phyloP scores from a whole-genome alignment of 768 basidiomycete genomes.

The Lactarius sp. region DNA sequence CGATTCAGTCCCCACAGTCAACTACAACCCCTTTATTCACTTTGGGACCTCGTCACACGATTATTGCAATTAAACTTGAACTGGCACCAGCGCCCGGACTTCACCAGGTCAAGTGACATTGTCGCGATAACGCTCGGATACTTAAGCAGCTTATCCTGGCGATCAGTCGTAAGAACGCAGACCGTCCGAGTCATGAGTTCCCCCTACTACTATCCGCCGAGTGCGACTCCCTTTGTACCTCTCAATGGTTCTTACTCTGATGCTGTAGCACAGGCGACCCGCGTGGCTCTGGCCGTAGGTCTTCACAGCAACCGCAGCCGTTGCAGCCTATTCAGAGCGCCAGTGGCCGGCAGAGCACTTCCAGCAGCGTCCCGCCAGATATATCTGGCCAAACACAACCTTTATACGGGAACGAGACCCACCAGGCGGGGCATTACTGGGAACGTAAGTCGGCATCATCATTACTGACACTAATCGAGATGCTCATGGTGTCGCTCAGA shows the following conservation, averaged over 20 bases:
- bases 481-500: neutral
- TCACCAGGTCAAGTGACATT: neutral
- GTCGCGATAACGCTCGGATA: neutral
- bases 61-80: neutral
- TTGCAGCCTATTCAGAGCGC: neutral
- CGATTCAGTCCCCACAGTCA: neutral
- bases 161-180: neutral
- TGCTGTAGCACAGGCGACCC: neutral
- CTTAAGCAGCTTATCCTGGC: slow-evolving; percentile 3
- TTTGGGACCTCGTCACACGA: slow-evolving; percentile 8
- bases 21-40: slow-evolving; percentile 7
- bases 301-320: neutral
- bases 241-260: neutral
- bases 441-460: neutral
- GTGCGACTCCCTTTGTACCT: neutral
- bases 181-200: slow-evolving; percentile 9
- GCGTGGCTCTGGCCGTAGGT: neutral
- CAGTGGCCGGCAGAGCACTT: neutral
- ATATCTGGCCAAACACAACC: neutral
- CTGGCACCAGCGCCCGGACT: neutral
- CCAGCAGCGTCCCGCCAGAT: neutral
- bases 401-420: neutral
- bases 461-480: neutral
- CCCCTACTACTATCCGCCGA: neutral
- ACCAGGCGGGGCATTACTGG: neutral